Evolutionary conservation across 768 basidiomycete genomes (phyloP).

Genomic region (Leccinum imitatum): DNA sequence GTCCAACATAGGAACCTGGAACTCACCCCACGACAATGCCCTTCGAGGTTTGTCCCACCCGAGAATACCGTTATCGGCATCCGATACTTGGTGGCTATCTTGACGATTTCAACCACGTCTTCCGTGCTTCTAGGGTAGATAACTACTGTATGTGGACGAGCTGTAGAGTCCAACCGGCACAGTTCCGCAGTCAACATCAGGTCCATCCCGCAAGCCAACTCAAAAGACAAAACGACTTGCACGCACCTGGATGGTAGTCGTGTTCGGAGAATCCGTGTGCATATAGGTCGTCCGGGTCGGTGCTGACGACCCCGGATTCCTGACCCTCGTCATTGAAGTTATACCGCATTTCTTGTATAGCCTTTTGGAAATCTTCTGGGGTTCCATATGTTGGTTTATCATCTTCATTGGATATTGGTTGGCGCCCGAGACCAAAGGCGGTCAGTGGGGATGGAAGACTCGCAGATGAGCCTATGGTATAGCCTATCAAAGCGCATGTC

Average conservation of each 20-base stretch:
- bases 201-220: neutral
- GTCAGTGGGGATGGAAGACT: conserved; percentile 5
- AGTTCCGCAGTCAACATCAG: neutral
- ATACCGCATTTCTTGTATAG: conserved; percentile 48
- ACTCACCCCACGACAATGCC: conserved; percentile 66
- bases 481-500: conserved; percentile 23
- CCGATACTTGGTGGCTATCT: conserved; percentile 67
- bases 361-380: conserved; percentile 49
- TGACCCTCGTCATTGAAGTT: conserved; percentile 29
- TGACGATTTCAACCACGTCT: conserved; percentile 79
- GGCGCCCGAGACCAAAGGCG: conserved; percentile 3
- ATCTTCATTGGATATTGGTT: neutral
- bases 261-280: conserved; percentile 56
- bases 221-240: neutral
- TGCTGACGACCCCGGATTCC: conserved; percentile 39
- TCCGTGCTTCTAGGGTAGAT: conserved; percentile 70
- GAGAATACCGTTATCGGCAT: conserved; percentile 81
- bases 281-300: conserved; percentile 49
- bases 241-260: conserved; percentile 50
- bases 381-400: conserved; percentile 45
- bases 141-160: conserved; percentile 53
- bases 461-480: conserved; percentile 19
- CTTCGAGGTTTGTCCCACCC: conserved; percentile 82
- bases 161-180: conserved; percentile 24
- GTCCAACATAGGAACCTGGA: neutral